Evolutionary conservation across 2,329 filamentous ascomycete genomes (phyloP).

Genomic region (Graphium sp.): DNA sequence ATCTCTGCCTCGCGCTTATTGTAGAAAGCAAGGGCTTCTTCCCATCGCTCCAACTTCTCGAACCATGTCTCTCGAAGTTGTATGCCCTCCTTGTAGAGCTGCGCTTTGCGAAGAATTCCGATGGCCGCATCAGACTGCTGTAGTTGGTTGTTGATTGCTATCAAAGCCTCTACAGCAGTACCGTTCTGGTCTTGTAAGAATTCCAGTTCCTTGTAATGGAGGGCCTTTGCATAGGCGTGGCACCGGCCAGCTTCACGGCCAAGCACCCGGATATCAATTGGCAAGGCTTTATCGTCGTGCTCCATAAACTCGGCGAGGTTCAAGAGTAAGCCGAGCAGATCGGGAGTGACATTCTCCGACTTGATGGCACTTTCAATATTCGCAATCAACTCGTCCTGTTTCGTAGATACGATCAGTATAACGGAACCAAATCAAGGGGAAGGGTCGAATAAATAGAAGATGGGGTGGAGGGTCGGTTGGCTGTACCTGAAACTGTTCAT

Average conservation of each 20-base stretch:
- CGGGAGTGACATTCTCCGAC: constrained; percentile 87
- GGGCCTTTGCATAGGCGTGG: constrained; percentile 91
- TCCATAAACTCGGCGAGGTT: constrained; percentile 99
- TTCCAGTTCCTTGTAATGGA: constrained; percentile 98
- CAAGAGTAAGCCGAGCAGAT: constrained; percentile 82
- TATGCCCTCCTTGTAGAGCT: constrained; percentile 84
- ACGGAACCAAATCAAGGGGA: no score
- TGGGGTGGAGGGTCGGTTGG: no score
- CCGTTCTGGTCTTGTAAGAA: constrained; percentile 96
- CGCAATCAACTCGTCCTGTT: constrained; percentile 73
- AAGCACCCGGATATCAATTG: constrained; percentile 89
- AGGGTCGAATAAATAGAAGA: no score
- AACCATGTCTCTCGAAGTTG: constrained; percentile 98
- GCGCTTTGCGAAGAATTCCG: constrained; percentile 88
- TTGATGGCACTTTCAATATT: constrained; percentile 94
- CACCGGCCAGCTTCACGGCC: constrained; percentile 92
- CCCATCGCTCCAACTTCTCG: constrained; percentile 95
- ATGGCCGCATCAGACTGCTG: constrained; percentile 98
- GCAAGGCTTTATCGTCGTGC: constrained; percentile 94
- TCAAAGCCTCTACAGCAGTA: constrained; percentile 87
- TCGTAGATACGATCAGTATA: no score
- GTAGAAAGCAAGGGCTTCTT: constrained; percentile 86
- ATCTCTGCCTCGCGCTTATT: constrained; percentile 68
- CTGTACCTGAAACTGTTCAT: constrained; percentile 66
- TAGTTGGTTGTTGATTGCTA: constrained; percentile 98